These are phyloP conservation scores for Effrenium voratum DNA, from an alignment of 73 alveolate genomes.

Conservation along the genomic window DNA sequence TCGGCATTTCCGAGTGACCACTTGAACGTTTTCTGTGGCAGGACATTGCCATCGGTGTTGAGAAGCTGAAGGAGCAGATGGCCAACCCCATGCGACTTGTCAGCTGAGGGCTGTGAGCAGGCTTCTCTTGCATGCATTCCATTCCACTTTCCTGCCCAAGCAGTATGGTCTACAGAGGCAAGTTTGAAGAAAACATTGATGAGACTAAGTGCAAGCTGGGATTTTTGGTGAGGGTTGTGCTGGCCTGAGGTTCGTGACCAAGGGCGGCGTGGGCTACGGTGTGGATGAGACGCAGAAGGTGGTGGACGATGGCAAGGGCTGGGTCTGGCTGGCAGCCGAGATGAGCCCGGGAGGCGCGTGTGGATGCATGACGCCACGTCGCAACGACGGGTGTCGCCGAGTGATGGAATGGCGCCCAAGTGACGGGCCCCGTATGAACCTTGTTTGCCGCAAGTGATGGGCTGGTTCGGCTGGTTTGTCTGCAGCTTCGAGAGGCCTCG, in stretches of 20 bases:
- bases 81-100: constrained; percentile 33
- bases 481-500: constrained; percentile 11
- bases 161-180: background rate
- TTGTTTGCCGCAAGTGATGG: too few relatives aligned
- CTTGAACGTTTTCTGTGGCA: too few relatives aligned
- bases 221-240: too few relatives aligned
- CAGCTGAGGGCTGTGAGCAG: too few relatives aligned
- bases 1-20: too few relatives aligned
- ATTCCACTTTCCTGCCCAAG: constrained; percentile 32
- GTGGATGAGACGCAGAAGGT: constrained; percentile 49
- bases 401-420: too few relatives aligned
- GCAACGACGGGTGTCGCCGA: too few relatives aligned
- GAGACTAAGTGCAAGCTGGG: background rate
- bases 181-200: background rate
- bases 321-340: constrained; percentile 75
- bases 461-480: too few relatives aligned
- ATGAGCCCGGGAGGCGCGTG: constrained; percentile 67
- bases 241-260: background rate
- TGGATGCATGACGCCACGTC: too few relatives aligned
- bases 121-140: too few relatives aligned
- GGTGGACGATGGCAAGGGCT: constrained; percentile 73
- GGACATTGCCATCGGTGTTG: constrained; percentile 32
- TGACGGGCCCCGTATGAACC: too few relatives aligned
- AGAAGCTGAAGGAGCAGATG: constrained; percentile 8
- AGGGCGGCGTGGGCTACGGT: constrained; percentile 40